A percentile compares a stretch with the other conserved stretches of the same genome.
phyloP scores from a whole-genome alignment of 1,284 basidiomycete species.

The Marasmius oreades region DNA sequence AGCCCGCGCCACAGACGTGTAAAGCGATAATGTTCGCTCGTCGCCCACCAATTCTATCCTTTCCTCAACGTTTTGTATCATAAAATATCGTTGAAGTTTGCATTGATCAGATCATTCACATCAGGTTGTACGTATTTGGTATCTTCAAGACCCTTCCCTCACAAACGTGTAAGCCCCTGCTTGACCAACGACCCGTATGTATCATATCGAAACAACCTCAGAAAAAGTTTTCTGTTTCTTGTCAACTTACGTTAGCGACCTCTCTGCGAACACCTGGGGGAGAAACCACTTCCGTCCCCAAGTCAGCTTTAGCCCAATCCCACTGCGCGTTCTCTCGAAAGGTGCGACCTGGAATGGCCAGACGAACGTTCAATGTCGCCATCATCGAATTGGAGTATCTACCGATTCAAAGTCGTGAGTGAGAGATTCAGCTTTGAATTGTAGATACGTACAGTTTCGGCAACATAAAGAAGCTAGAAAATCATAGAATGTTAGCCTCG shows the following conservation, averaged over 20 bases:
- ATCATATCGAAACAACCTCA: neutral
- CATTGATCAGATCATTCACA: too few relatives aligned
- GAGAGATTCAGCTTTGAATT: neutral
- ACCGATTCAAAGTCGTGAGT: neutral
- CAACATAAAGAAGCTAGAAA: conserved; percentile 12
- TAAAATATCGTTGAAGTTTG: too few relatives aligned
- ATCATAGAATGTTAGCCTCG: neutral
- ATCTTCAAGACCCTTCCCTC: too few relatives aligned
- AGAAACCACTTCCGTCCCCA: too few relatives aligned
- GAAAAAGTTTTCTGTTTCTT: neutral
- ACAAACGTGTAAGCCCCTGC: too few relatives aligned
- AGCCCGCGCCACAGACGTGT: too few relatives aligned
- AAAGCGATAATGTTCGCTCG: too few relatives aligned
- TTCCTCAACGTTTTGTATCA: too few relatives aligned
- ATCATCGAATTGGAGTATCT: conserved; percentile 14
- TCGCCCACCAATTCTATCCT: too few relatives aligned
- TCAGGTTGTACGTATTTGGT: too few relatives aligned
- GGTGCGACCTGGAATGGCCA: conserved; percentile 5
- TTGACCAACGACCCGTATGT: too few relatives aligned
- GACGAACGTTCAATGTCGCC: conserved; percentile 13
- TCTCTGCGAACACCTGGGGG: neutral
- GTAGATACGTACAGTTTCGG: conserved; percentile 12
- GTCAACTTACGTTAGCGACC: neutral
- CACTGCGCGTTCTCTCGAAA: conserved; percentile 9
- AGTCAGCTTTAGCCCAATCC: neutral